These are phyloP conservation scores for Talaromyces funiculosus DNA, from an alignment of 2,329 filamentous ascomycete species.

Conservation along the genomic window DNA sequence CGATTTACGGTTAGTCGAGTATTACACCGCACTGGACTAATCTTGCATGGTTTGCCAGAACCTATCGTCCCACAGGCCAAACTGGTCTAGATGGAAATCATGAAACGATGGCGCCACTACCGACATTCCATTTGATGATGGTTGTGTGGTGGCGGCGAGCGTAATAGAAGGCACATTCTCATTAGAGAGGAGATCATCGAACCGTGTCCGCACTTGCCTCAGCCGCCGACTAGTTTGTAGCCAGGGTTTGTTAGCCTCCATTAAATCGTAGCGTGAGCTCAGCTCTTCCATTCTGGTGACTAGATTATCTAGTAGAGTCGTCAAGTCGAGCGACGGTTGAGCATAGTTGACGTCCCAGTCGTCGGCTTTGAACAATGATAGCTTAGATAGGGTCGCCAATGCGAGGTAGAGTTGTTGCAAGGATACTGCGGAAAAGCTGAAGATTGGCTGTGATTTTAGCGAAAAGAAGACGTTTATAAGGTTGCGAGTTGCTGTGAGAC, in stretches of 20 bases:
- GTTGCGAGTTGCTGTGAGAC: conserved; percentile 5
- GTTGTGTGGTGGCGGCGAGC: not conserved
- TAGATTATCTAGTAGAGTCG: conserved; percentile 3
- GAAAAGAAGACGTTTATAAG: conserved; percentile 5
- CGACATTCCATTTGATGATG: conserved; percentile 3
- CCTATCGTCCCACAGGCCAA: conserved; percentile 8
- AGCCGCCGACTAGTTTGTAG: conserved; percentile 7
- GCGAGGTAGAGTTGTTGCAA: conserved; percentile 8
- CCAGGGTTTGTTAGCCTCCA: conserved; percentile 9
- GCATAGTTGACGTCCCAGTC: conserved; percentile 8
- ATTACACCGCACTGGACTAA: not conserved
- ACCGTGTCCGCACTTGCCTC: conserved; percentile 5
- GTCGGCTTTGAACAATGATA: conserved; percentile 6
- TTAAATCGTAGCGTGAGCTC: conserved; percentile 1
- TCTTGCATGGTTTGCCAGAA: conserved; percentile 6
- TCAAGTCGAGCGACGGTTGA: conserved; percentile 1
- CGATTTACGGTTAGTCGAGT: not conserved
- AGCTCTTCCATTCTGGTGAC: conserved; percentile 3
- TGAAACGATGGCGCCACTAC: not conserved
- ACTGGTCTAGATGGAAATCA: conserved; percentile 4
- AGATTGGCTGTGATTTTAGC: not conserved
- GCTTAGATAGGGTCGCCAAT: not conserved
- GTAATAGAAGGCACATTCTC: conserved; percentile 1
- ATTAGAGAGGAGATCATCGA: conserved; percentile 7
- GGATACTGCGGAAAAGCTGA: conserved; percentile 3